These are phyloP conservation scores for Hypseocharis bilobata DNA, from an alignment of 441 rosid genomes.

Conservation along the genomic window DNA sequence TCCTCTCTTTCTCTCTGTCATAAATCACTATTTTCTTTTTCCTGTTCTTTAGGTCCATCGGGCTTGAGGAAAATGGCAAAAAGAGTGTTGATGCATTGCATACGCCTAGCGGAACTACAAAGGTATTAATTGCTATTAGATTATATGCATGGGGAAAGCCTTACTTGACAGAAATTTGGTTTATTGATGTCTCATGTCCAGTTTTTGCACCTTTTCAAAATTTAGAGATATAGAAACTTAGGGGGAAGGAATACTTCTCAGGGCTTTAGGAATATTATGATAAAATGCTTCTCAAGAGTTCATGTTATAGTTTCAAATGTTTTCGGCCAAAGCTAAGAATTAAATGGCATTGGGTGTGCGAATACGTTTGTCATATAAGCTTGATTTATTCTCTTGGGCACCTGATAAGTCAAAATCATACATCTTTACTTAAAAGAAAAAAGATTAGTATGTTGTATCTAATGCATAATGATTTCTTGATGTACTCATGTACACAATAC, in stretches of 20 bases:
- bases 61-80: conserved; percentile 34
- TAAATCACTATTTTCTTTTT: not conserved
- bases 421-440: not conserved
- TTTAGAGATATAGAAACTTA: not conserved
- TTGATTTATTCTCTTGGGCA: not conserved
- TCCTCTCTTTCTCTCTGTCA: conserved; percentile 14
- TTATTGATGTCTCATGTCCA: conserved; percentile 1
- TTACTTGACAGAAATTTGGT: not conserved
- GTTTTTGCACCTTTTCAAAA: not conserved
- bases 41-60: conserved; percentile 31
- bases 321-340: not conserved
- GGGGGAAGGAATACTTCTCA: not conserved
- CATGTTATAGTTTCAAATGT: not conserved
- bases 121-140: conserved; percentile 38
- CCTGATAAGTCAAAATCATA: not conserved
- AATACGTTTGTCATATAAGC: not conserved
- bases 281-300: not conserved
- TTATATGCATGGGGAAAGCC: not conserved
- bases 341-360: not conserved
- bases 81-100: conserved; percentile 31
- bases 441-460: not conserved
- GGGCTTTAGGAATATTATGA: not conserved
- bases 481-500: not conserved
- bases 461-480: not conserved
- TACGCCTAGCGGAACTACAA: conserved; percentile 36